Percentiles rank a stretch among this genome's conserved stretches.
Conservation (phyloP, 805 yeast species). For the Diddensiella santjacobensis region DNA sequence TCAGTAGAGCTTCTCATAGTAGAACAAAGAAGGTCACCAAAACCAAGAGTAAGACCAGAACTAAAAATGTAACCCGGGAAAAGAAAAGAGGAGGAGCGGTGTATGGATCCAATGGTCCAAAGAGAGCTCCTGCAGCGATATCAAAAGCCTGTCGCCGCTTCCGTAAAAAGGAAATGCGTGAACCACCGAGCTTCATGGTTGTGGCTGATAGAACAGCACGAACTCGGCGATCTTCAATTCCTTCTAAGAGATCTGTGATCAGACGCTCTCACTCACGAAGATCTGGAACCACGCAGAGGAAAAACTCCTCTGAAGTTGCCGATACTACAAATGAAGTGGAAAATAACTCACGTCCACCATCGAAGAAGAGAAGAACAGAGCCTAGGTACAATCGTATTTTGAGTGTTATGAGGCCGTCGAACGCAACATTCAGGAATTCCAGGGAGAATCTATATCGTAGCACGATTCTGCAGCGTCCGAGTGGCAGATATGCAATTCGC, state of each 20-base stretch:
- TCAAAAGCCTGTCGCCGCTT: not conserved
- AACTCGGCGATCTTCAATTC: not conserved
- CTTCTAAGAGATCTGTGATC: not conserved
- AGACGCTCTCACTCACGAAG: not conserved
- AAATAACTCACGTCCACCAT: not conserved
- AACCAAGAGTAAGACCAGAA: too few relatives aligned
- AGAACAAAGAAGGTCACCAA: too few relatives aligned
- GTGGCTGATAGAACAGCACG: slow-evolving; percentile 1
- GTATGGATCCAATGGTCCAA: too few relatives aligned
- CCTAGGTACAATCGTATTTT: not conserved
- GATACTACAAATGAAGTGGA: too few relatives aligned
- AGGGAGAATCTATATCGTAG: not conserved
- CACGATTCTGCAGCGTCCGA: slow-evolving; percentile 4
- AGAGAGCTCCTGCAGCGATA: not conserved
- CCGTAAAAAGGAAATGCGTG: not conserved
- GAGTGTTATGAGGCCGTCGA: not conserved
- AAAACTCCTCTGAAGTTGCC: too few relatives aligned
- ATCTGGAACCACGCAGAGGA: too few relatives aligned
- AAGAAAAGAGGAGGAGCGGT: too few relatives aligned
- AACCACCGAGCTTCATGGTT: not conserved
- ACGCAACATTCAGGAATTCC: not conserved
- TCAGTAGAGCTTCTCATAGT: not conserved
- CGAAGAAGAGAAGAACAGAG: not conserved
- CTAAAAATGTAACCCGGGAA: too few relatives aligned
- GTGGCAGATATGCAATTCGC: slow-evolving; percentile 11